phyloP scores from a whole-genome alignment of 2,329 filamentous ascomycete genomes.

The Huntiella omanensis region DNA sequence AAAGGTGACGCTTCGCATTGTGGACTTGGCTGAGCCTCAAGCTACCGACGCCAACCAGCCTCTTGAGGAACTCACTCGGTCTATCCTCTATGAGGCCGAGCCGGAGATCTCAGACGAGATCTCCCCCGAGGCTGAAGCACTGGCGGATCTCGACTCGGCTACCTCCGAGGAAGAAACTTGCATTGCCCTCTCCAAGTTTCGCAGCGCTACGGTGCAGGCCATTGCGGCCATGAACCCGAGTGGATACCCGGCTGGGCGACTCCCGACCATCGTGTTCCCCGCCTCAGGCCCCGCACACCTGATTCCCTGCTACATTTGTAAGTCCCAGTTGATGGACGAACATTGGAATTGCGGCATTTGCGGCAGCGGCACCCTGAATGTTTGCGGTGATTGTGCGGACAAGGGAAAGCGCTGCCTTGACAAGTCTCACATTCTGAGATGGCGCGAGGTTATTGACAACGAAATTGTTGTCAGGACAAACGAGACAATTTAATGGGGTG shows the following conservation, averaged over 20 bases:
- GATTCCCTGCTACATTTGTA: slow-evolving; percentile 89
- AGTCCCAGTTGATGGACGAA: slow-evolving; percentile 53
- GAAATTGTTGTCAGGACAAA: not conserved
- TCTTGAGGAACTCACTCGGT: no score
- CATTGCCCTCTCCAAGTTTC: no score
- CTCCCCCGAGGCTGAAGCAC: not conserved
- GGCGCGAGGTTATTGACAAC: not conserved
- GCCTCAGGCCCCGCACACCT: slow-evolving; percentile 37
- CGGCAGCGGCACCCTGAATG: slow-evolving; percentile 82
- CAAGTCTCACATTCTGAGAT: slow-evolving; percentile 47
- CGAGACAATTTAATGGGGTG: not conserved
- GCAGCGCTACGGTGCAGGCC: no score
- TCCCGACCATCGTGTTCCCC: slow-evolving; percentile 12
- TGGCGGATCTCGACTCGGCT: not conserved
- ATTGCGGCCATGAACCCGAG: no score
- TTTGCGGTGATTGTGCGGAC: slow-evolving; percentile 65
- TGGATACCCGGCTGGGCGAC: not conserved
- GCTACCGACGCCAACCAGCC: no score
- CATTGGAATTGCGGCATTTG: slow-evolving; percentile 94
- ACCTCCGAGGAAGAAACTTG: no score
- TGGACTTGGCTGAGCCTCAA: slow-evolving; percentile 13
- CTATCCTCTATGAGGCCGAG: no score
- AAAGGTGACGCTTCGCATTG: slow-evolving; percentile 78
- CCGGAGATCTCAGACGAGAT: not conserved
- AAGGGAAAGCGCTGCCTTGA: slow-evolving; percentile 59